A percentile compares a stretch with the other conserved stretches of the same genome.
Evolutionary conservation across 1,284 basidiomycete species (phyloP).

Genomic region (Cutaneotrichosporon sp.): DNA sequence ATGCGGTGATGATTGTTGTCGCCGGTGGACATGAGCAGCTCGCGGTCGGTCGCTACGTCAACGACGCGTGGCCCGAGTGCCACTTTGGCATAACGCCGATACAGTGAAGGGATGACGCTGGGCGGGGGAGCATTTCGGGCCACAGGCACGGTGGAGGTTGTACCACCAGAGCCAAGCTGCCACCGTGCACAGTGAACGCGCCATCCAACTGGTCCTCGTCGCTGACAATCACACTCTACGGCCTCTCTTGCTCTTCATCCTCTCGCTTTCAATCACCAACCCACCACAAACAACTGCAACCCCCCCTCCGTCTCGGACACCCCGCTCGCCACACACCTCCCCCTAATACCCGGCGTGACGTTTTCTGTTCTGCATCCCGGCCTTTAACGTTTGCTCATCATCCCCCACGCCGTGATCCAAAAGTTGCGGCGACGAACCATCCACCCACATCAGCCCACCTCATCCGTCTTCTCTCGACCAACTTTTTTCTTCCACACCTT

Average conservation of each 20-base stretch:
- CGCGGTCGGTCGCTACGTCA: not conserved
- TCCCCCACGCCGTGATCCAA: not conserved
- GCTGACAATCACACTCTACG: not conserved
- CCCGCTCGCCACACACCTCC: not conserved
- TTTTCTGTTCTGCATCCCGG: not conserved
- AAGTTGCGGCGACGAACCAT: not conserved
- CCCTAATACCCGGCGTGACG: not conserved
- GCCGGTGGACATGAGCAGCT: not conserved
- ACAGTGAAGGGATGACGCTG: not conserved
- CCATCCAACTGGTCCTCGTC: not conserved
- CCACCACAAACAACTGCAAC: not conserved
- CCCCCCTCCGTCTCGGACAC: not conserved
- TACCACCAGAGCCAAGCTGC: no score
- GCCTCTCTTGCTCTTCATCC: not conserved
- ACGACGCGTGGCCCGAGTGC: constrained; percentile 23
- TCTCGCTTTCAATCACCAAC: not conserved
- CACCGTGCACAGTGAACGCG: not conserved
- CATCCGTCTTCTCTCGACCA: no score
- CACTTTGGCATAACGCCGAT: constrained; percentile 22
- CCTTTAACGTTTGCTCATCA: not conserved
- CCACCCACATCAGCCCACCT: no score
- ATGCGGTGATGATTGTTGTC: not conserved
- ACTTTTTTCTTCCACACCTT: no score
- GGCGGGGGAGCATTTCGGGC: no score
- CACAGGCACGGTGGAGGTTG: not conserved